Conservation (phyloP, 2,329 filamentous ascomycete species). For the Talaromyces sp. region DNA sequence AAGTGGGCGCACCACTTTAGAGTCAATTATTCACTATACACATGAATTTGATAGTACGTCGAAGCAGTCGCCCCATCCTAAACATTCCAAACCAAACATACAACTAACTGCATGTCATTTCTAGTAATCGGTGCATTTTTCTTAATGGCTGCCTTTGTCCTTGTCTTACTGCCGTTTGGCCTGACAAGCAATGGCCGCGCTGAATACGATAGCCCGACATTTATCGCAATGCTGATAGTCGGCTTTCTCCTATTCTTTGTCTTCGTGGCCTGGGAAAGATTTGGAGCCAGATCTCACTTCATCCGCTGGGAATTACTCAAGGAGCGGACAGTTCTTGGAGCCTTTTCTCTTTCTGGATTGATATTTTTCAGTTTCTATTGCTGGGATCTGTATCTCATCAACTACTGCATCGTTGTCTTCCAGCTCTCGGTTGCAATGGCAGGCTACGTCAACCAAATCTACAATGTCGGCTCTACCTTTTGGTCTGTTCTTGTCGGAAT, state of each 20-base stretch:
- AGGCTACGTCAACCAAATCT: slow-evolving; percentile 46
- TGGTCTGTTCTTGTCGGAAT: slow-evolving; percentile 47
- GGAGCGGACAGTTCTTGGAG: slow-evolving; percentile 47
- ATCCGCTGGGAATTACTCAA: slow-evolving; percentile 49
- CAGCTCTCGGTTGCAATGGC: slow-evolving; percentile 37
- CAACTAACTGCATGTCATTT: slow-evolving; percentile 44
- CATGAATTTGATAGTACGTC: slow-evolving; percentile 57
- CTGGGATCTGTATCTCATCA: slow-evolving; percentile 52
- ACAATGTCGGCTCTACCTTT: slow-evolving; percentile 51
- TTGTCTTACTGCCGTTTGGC: slow-evolving; percentile 63
- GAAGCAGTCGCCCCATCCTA: no score
- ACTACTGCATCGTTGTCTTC: slow-evolving; percentile 52
- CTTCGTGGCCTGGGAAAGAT: slow-evolving; percentile 54
- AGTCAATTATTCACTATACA: slow-evolving; percentile 50
- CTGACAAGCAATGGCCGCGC: slow-evolving; percentile 39
- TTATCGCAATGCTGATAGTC: slow-evolving; percentile 49
- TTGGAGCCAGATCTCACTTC: slow-evolving; percentile 48
- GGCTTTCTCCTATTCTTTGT: slow-evolving; percentile 49
- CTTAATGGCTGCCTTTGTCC: slow-evolving; percentile 54
- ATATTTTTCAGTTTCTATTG: slow-evolving; percentile 48
- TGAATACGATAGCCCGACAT: slow-evolving; percentile 41
- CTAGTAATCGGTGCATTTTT: slow-evolving; percentile 53
- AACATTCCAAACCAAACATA: slow-evolving; percentile 9
- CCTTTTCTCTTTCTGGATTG: slow-evolving; percentile 44
- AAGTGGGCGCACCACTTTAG: slow-evolving; percentile 41